Conservation (phyloP, 768 basidiomycete species). For the Mycena filopes region DNA sequence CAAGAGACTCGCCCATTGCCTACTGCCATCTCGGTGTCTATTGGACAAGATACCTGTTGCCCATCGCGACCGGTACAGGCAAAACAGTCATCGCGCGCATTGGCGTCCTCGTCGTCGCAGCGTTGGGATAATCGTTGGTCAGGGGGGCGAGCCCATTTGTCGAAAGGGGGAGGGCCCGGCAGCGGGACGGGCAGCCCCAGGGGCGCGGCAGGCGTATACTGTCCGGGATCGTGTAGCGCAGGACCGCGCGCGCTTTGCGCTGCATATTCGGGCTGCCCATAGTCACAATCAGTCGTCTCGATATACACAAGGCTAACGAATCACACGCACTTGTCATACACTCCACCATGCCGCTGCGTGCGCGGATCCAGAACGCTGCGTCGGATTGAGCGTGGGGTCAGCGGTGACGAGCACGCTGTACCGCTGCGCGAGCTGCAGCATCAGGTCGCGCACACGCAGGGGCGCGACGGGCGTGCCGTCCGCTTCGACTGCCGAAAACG, state of each 20-base stretch:
- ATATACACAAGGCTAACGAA: too few species aligned
- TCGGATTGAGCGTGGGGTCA: not conserved
- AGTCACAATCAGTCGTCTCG: not conserved
- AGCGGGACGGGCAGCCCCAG: too few species aligned
- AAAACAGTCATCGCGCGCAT: too few species aligned
- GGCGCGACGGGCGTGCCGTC: constrained; percentile 58
- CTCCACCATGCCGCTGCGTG: constrained; percentile 17
- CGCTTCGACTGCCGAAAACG: constrained; percentile 58
- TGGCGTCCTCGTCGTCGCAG: too few species aligned
- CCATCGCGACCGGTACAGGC: too few species aligned
- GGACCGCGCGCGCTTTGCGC: constrained; percentile 23
- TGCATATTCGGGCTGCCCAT: constrained; percentile 5
- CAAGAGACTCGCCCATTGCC: too few species aligned
- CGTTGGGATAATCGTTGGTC: too few species aligned
- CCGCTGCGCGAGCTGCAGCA: constrained; percentile 58
- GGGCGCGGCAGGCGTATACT: not conserved
- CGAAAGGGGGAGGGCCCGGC: not conserved
- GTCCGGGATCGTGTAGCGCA: constrained; percentile 13
- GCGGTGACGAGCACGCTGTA: constrained; percentile 55
- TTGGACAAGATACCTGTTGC: too few species aligned
- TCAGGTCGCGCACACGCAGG: constrained; percentile 49
- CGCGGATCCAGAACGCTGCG: constrained; percentile 26
- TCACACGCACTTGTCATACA: constrained; percentile 21
- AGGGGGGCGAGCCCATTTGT: constrained; percentile 11
- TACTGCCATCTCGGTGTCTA: too few species aligned